Percentiles rank a stretch among this genome's conserved stretches.
Evolutionary conservation across 805 yeast genomes (phyloP).

Genomic region (Wickerhamomyces sydowiorum): DNA sequence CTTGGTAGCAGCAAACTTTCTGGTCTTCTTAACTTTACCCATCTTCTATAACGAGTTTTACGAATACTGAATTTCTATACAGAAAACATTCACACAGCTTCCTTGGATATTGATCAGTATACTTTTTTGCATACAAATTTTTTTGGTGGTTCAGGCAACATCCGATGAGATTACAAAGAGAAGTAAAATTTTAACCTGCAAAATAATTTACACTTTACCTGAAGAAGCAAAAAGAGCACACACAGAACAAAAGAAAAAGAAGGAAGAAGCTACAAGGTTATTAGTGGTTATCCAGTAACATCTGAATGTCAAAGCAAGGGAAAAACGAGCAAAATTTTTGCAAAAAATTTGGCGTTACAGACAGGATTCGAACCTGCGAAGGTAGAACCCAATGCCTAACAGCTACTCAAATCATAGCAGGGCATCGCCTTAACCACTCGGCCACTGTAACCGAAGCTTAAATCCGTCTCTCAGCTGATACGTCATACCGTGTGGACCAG

Average conservation of each 20-base stretch:
- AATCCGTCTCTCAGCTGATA: background rate
- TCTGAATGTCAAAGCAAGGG: background rate
- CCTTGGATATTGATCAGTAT: background rate
- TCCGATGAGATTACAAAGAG: background rate
- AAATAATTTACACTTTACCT: too few relatives aligned
- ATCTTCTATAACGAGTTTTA: slow-evolving; percentile 30
- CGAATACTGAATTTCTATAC: too few relatives aligned
- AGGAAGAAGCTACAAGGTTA: too few relatives aligned
- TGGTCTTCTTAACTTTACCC: slow-evolving; percentile 97
- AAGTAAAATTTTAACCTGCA: too few relatives aligned
- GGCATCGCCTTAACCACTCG: slow-evolving; percentile 95
- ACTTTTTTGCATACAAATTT: background rate
- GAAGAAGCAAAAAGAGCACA: too few relatives aligned
- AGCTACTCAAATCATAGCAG: slow-evolving; percentile 61
- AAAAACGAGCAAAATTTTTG: background rate
- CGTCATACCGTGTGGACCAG: background rate
- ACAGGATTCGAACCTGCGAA: slow-evolving; percentile 99
- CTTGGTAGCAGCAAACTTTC: slow-evolving; percentile 93
- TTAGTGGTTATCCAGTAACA: background rate
- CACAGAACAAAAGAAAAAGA: too few relatives aligned
- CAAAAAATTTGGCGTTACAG: slow-evolving; percentile 77
- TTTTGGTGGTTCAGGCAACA: background rate
- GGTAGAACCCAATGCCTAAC: slow-evolving; percentile 84
- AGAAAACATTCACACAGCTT: background rate
- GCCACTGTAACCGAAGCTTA: slow-evolving; percentile 51